Conservation (phyloP, 345 rosid species). For the Microcos paniculata region DNA sequence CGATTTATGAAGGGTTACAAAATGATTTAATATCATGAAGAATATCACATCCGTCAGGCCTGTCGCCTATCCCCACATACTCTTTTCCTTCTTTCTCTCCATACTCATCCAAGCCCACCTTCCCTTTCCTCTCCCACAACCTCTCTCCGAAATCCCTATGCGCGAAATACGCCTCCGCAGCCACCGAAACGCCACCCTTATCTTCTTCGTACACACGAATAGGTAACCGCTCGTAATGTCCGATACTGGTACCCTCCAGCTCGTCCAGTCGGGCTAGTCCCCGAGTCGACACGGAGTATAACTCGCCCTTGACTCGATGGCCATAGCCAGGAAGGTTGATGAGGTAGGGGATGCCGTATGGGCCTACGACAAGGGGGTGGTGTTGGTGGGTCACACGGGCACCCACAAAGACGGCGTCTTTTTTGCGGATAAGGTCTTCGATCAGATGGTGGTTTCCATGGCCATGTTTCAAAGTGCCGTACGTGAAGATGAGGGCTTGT, state of each 20-base stretch:
- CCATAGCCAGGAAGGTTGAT: conserved; percentile 56
- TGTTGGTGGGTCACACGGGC: conserved; percentile 36
- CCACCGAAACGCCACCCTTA: conserved; percentile 27
- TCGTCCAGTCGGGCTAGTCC: conserved; percentile 59
- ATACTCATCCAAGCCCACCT: conserved; percentile 50
- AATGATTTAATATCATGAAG: conserved; percentile 41
- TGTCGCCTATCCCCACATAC: conserved; percentile 42
- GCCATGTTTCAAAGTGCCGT: conserved; percentile 68
- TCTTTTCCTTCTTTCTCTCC: conserved; percentile 22
- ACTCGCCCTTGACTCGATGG: conserved; percentile 58
- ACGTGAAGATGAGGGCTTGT: conserved; percentile 44
- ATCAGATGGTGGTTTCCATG: conserved; percentile 46
- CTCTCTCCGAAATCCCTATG: conserved; percentile 55
- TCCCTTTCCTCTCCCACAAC: conserved; percentile 56
- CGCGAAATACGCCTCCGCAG: conserved; percentile 68
- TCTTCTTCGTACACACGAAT: conserved; percentile 28
- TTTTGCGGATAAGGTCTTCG: conserved; percentile 35
- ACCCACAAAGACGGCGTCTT: conserved; percentile 53
- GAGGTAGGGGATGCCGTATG: conserved; percentile 66
- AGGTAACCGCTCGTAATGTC: conserved; percentile 74
- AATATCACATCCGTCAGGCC: conserved; percentile 30
- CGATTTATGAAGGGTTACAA: conserved; percentile 4
- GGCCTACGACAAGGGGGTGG: conserved; percentile 73
- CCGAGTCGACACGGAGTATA: conserved; percentile 53
- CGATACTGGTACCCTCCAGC: conserved; percentile 51